Percentiles rank a stretch among this genome's conserved stretches.
Evolutionary conservation across 1,284 basidiomycete species (phyloP).

Genomic region (Athelia psychrophila): DNA sequence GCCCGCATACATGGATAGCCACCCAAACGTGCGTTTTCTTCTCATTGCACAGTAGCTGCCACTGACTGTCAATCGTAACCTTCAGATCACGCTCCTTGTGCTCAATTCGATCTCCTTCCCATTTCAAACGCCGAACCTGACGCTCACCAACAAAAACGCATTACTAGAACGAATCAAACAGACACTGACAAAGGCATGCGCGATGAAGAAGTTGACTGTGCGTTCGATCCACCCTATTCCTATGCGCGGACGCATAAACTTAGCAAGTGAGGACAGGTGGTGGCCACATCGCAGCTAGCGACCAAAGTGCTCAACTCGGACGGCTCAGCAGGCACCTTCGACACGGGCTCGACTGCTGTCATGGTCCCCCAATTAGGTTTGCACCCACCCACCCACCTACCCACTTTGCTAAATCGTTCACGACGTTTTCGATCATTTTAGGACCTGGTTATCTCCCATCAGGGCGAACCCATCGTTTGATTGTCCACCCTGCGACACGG

Average conservation of each 20-base stretch:
- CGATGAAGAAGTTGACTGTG: constrained; percentile 52
- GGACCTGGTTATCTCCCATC: constrained; percentile 3
- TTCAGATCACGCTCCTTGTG: constrained; percentile 56
- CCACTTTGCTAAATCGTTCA: constrained; percentile 1
- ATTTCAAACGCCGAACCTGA: constrained; percentile 48
- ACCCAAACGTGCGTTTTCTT: constrained; percentile 41
- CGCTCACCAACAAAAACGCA: constrained; percentile 32
- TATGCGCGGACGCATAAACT: background rate
- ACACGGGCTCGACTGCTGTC: constrained; percentile 56
- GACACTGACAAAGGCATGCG: constrained; percentile 45
- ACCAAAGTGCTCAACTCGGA: constrained; percentile 63
- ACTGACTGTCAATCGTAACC: constrained; percentile 8
- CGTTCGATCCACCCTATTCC: background rate
- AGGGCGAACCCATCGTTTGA: constrained; percentile 28
- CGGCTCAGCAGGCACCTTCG: constrained; percentile 60
- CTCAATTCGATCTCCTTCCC: constrained; percentile 66
- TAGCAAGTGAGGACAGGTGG: constrained; percentile 37
- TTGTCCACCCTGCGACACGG: constrained; percentile 24
- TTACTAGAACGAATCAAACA: constrained; percentile 53
- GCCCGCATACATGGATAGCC: constrained; percentile 38
- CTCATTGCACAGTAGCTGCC: constrained; percentile 1
- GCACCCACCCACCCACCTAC: background rate
- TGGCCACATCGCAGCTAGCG: constrained; percentile 65
- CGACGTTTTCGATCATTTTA: background rate
- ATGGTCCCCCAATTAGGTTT: constrained; percentile 67